phyloP scores from a whole-genome alignment of 1,284 basidiomycete genomes.

The Apiotrichum gamsii region DNA sequence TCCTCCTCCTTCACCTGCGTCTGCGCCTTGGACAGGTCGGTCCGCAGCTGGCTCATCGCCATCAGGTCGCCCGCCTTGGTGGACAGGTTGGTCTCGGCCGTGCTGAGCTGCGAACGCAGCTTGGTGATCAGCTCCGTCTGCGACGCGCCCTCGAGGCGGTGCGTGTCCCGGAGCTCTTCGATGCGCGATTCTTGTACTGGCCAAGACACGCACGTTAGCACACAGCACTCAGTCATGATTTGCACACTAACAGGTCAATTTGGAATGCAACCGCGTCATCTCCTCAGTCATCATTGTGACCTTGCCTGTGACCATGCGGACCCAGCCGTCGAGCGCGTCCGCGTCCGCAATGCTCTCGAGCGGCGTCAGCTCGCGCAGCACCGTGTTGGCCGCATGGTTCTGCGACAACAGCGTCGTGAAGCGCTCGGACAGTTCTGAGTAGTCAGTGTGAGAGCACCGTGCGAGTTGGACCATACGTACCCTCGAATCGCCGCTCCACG shows the following conservation, averaged over 20 bases:
- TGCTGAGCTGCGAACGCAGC: constrained; percentile 61
- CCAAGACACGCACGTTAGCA: too few species aligned
- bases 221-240: too few species aligned
- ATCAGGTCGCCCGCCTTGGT: constrained; percentile 50
- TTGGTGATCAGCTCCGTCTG: constrained; percentile 66
- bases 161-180: constrained; percentile 74
- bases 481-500: constrained; percentile 30
- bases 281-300: constrained; percentile 60
- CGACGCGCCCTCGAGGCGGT: constrained; percentile 67
- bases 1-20: constrained; percentile 77
- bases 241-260: constrained; percentile 59
- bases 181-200: constrained; percentile 77
- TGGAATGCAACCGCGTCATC: constrained; percentile 62
- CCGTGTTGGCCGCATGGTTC: constrained; percentile 56
- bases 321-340: constrained; percentile 64
- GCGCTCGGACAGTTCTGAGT: constrained; percentile 30
- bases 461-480: constrained; percentile 19
- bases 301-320: constrained; percentile 63
- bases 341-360: constrained; percentile 60
- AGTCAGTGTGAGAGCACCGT: not conserved
- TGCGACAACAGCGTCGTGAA: constrained; percentile 30
- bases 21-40: constrained; percentile 60
- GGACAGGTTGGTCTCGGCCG: constrained; percentile 58
- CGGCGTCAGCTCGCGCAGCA: constrained; percentile 68
- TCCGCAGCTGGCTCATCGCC: constrained; percentile 55